Evolutionary conservation across 495 filamentous ascomycete species (phyloP).

Genomic region (Penicillium fimorum): DNA sequence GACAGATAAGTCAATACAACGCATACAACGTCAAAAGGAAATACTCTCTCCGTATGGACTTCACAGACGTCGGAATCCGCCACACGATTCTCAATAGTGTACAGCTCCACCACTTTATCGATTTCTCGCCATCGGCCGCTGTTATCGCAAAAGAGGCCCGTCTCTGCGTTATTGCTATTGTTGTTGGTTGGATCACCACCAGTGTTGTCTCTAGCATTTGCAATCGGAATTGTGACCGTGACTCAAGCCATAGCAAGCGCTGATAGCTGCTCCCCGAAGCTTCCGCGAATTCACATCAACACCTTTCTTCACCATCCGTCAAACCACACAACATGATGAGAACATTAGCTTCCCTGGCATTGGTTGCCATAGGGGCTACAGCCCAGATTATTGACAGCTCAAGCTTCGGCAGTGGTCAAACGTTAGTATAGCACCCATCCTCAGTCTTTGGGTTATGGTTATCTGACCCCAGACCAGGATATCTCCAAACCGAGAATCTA

Average conservation of each 20-base stretch:
- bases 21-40: background rate
- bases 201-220: constrained; percentile 44
- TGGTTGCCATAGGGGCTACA: constrained; percentile 54
- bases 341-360: constrained; percentile 35
- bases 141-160: constrained; percentile 47
- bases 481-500: constrained; percentile 52
- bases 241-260: constrained; percentile 12
- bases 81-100: constrained; percentile 48
- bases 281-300: background rate
- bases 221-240: constrained; percentile 34
- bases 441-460: background rate
- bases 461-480: constrained; percentile 45
- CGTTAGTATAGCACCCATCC: constrained; percentile 41
- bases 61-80: constrained; percentile 51
- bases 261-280: constrained; percentile 7
- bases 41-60: constrained; percentile 41
- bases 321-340: constrained; percentile 40
- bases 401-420: constrained; percentile 73
- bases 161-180: constrained; percentile 48
- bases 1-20: constrained; percentile 24
- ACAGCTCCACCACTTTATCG: constrained; percentile 46
- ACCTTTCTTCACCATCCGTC: constrained; percentile 9
- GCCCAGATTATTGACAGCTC: constrained; percentile 64
- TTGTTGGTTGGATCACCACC: constrained; percentile 49
- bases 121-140: constrained; percentile 46